These are phyloP conservation scores for Plasmopara halstedii DNA, from an alignment of 352 stramenopile genomes.

Conservation along the genomic window DNA sequence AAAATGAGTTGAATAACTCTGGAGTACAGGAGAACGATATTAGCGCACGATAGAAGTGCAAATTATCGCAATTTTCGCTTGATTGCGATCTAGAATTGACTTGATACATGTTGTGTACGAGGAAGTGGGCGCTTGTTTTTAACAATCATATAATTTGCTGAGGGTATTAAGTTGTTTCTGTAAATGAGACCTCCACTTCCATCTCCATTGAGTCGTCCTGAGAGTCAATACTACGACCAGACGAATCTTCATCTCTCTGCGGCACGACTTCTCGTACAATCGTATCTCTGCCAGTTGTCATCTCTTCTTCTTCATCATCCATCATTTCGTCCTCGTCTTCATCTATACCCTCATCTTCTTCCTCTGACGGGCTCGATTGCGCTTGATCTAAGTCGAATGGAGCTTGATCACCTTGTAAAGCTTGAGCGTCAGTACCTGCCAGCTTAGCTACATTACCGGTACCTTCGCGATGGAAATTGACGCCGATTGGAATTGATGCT, in stretches of 20 bases:
- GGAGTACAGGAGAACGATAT: not conserved
- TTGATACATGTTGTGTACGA: not conserved
- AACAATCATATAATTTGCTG: not conserved
- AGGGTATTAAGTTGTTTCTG: not conserved
- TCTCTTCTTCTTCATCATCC: constrained; percentile 20
- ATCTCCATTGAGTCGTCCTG: constrained; percentile 39
- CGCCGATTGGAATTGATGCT: constrained; percentile 42
- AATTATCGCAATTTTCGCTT: no score
- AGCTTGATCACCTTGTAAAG: not conserved
- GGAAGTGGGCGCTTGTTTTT: not conserved
- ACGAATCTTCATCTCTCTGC: constrained; percentile 20
- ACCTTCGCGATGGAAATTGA: constrained; percentile 44
- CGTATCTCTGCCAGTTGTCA: constrained; percentile 12
- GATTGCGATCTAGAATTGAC: not conserved
- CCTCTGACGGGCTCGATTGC: constrained; percentile 31
- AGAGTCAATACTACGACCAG: constrained; percentile 24
- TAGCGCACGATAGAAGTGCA: not conserved
- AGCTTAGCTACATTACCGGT: constrained; percentile 5
- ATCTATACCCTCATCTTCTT: constrained; percentile 35
- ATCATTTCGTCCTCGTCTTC: no score
- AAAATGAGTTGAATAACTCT: not conserved
- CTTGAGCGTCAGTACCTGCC: constrained; percentile 1
- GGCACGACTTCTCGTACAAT: constrained; percentile 24
- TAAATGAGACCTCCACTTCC: constrained; percentile 5
- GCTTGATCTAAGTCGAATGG: constrained; percentile 6